Evolutionary conservation across 805 yeast species (phyloP), one percentile per base, ranked within the genome.

Genomic region (Monosporozyma aquatica): DNA sequence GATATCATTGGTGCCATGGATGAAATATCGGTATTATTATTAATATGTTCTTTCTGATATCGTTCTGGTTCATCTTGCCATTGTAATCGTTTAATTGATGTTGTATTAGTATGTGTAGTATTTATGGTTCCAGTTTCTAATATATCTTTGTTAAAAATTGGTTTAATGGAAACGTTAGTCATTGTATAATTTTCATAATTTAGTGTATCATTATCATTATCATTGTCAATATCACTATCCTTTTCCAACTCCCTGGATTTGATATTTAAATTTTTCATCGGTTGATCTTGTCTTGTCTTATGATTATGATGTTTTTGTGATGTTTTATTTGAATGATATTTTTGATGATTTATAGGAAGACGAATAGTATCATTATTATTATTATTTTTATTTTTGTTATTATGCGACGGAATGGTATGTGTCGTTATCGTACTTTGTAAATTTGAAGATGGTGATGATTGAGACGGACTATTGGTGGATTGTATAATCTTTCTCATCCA

Each of bases 1-100:
- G 69, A 65, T 14, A 60, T 41, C 18, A 65, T 43, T 1, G 68
- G 67, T 4, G 59, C 49, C 5, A 63, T 55, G 37, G 66, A 59
- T 23, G 55, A 55, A 30, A 55, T 53, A 38, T 62, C 65, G 4
- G 23, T 14, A 27, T 18, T 41, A 6, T 20, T 40, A n/a, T 10
- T 15, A 14, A 8, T 26, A 10, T 13, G 11, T 6, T 24, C 30
- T 13, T 22, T 15, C 20, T 26, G 23, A 14, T 17, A 28, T 33
- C 18, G 27, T 11, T 33, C 34, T 9, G 55, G 54, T 33, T 42
- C 53, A 3, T 48, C 43, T 41, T 53, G 52, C 60, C 58, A 53
- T 39, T 49, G 46, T 14, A 53, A 44, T 37, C 46, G 46, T 35
- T 18, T 32, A 10, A 17, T 13, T 4, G 23, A 17, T 18, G 35